Evolutionary conservation across 345 rosid genomes (phyloP).

Genomic region (Eucalyptus microcorys): DNA sequence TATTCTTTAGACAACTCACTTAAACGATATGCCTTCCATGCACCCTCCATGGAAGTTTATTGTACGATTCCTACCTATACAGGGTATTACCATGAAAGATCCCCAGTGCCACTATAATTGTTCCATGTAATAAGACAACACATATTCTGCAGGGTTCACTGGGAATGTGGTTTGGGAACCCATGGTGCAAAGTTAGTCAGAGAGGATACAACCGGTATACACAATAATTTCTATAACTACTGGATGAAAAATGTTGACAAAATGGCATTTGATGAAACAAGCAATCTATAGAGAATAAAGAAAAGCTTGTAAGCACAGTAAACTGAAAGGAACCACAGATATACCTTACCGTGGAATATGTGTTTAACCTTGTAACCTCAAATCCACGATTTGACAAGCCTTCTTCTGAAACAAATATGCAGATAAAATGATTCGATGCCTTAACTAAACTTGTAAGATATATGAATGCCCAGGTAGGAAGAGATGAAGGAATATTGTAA

Average conservation of each 20-base stretch:
- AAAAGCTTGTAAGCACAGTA: neutral
- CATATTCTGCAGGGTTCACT: neutral
- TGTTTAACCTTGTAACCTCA: slow-evolving; percentile 80
- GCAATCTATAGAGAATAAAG: neutral
- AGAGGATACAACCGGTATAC: neutral
- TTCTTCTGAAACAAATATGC: slow-evolving; percentile 51
- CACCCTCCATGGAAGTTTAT: neutral
- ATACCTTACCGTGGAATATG: slow-evolving; percentile 82
- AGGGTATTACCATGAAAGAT: neutral
- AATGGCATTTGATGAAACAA: neutral
- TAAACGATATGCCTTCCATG: neutral
- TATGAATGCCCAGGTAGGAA: neutral
- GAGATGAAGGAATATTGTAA: neutral
- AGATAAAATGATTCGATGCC: neutral
- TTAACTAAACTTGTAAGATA: neutral
- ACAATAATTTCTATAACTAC: neutral
- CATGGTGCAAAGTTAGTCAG: neutral
- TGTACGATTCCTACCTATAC: neutral
- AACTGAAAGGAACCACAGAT: neutral
- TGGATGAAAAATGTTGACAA: neutral
- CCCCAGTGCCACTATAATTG: neutral
- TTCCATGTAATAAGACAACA: neutral
- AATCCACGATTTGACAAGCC: slow-evolving; percentile 81
- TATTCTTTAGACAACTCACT: neutral
- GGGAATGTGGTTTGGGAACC: neutral